Percentiles rank a stretch among this genome's conserved stretches.
Conservation (phyloP, 345 rosid species). For the Schrenkiella parvula region DNA sequence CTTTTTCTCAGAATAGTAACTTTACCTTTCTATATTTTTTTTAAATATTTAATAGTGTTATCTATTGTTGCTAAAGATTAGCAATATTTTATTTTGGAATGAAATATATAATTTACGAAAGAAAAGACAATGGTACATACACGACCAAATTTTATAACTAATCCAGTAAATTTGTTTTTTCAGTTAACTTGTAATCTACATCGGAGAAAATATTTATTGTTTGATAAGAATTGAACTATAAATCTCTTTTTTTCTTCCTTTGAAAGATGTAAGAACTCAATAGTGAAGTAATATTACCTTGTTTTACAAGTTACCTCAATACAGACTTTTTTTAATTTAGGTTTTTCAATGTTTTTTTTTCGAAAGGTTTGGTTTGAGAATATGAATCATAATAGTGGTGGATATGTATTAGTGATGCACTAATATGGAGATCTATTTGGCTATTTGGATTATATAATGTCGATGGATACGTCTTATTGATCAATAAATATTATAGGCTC, state of each 20-base stretch:
- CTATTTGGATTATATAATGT: not conserved
- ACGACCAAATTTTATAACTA: not conserved
- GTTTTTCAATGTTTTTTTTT: not conserved
- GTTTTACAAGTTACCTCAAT: not conserved
- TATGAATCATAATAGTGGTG: slow-evolving; percentile 1
- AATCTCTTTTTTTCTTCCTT: not conserved
- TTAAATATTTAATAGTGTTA: not conserved
- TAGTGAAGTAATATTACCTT: not conserved
- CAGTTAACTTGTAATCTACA: not conserved
- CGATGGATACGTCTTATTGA: not conserved
- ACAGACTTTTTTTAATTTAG: not conserved
- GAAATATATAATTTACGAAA: not conserved
- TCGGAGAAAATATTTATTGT: not conserved
- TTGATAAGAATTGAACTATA: not conserved
- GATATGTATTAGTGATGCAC: slow-evolving; percentile 19
- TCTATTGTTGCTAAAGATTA: not conserved
- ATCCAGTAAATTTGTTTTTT: not conserved
- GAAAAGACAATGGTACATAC: not conserved
- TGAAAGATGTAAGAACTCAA: not conserved
- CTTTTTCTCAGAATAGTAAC: slow-evolving; percentile 6
- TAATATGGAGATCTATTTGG: not conserved
- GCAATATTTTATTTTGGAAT: not conserved
- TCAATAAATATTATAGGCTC: not conserved
- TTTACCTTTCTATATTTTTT: not conserved
- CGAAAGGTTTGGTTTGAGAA: not conserved